These are phyloP conservation scores for Chlamydomonas reinhardtii DNA, from an alignment of 163 green algal genomes.

Conservation along the genomic window DNA sequence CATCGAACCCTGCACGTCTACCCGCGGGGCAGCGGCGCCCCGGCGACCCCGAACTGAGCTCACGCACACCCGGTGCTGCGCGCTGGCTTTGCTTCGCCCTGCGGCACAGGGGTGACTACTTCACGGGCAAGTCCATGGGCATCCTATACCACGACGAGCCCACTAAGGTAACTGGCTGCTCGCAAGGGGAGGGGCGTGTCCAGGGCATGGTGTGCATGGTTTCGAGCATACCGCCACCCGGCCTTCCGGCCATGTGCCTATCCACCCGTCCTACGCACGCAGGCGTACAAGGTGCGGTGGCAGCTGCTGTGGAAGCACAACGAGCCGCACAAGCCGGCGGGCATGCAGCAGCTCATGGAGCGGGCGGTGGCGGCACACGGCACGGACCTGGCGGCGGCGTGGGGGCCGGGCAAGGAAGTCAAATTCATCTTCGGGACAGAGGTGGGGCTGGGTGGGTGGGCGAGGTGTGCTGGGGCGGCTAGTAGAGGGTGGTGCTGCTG, in stretches of 20 bases:
- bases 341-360: slow-evolving; percentile 35
- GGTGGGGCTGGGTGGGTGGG: slow-evolving; percentile 1
- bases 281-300: slow-evolving; percentile 2
- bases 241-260: too few species aligned
- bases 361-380: slow-evolving; percentile 28
- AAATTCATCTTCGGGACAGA: slow-evolving; percentile 46
- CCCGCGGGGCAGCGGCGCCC: too few species aligned
- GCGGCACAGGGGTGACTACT: slow-evolving; percentile 3
- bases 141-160: not conserved
- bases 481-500: not conserved
- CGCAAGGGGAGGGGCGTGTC: too few species aligned
- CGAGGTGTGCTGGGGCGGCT: not conserved
- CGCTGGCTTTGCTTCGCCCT: not conserved
- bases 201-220: too few species aligned
- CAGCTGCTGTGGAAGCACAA: slow-evolving; percentile 22
- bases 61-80: not conserved
- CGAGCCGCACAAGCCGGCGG: slow-evolving; percentile 40
- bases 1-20: too few species aligned
- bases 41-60: too few species aligned
- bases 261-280: too few species aligned
- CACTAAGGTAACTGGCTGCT: not conserved
- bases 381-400: slow-evolving; percentile 14
- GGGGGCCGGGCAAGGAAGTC: slow-evolving; percentile 4
- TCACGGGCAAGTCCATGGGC: slow-evolving; percentile 32
- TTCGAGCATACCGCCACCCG: too few species aligned